Percentiles rank a stretch among this genome's conserved stretches.
These are phyloP conservation scores for Agaricales sp. DNA, from an alignment of 1,284 basidiomycete genomes.

Conservation along the genomic window DNA sequence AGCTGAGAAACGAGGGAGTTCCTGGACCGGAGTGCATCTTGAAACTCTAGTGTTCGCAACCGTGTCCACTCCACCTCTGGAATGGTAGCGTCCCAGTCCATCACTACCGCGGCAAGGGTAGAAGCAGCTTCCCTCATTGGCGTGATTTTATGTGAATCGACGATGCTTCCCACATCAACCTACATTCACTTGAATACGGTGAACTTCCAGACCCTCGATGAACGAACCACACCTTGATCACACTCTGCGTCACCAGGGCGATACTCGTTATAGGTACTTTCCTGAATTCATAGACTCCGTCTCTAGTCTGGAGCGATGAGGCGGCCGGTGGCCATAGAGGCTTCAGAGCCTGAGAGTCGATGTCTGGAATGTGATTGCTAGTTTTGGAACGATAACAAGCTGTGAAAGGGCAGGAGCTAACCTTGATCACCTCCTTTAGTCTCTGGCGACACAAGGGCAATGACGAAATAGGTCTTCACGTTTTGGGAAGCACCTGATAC, in stretches of 20 bases:
- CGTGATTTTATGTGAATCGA: slow-evolving; percentile 54
- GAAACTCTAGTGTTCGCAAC: slow-evolving; percentile 84
- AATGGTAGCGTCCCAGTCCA: slow-evolving; percentile 48
- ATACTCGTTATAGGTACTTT: slow-evolving; percentile 71
- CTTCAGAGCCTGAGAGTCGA: slow-evolving; percentile 47
- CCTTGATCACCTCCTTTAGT: slow-evolving; percentile 50
- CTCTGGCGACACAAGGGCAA: slow-evolving; percentile 66
- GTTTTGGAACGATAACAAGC: not conserved
- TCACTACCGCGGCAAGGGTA: slow-evolving; percentile 36
- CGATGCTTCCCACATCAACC: slow-evolving; percentile 65
- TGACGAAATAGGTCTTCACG: slow-evolving; percentile 54
- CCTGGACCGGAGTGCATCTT: slow-evolving; percentile 67
- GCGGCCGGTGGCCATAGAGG: slow-evolving; percentile 69
- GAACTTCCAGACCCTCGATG: not conserved
- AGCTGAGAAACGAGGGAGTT: slow-evolving; percentile 38
- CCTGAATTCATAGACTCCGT: slow-evolving; percentile 62
- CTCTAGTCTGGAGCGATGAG: slow-evolving; percentile 32
- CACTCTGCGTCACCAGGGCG: slow-evolving; percentile 60
- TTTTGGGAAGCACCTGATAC: slow-evolving; percentile 38
- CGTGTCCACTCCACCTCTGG: slow-evolving; percentile 82
- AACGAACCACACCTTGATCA: slow-evolving; percentile 53
- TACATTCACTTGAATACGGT: slow-evolving; percentile 20
- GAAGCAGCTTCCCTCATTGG: slow-evolving; percentile 45
- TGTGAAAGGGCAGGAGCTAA: slow-evolving; percentile 17
- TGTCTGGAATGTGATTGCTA: slow-evolving; percentile 32